Evolutionary conservation across 768 basidiomycete genomes (phyloP), one percentile per base, ranked within the genome.

Genomic region (Leccinum obscurum): DNA sequence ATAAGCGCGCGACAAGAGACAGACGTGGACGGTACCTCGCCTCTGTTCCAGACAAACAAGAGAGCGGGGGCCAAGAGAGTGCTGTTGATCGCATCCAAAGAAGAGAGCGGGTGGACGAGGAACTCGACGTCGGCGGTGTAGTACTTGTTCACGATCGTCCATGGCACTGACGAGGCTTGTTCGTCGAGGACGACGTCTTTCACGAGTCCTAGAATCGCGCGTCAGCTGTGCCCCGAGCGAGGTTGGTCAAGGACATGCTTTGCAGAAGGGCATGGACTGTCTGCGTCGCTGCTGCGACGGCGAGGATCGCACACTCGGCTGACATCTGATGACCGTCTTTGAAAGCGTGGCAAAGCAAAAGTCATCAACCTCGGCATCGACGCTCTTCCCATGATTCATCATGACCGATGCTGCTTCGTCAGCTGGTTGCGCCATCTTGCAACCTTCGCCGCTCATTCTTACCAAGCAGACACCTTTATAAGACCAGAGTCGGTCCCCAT

Each of bases 61-160:
- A 92, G 72, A 10, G 92, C 92, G 22, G 92, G 90, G 6, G 85
- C 74, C 20, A 32, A 35, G 28, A 62, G 52, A 39, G 74, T 73
- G 17, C 81, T 74, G 20, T 78, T 71, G 50, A 77, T 70, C 17
- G 78, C 73, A 32, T 71, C 72, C 60, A 83, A 77, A 11, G 79
- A 77, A 32, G 77, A 74, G 56, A 85, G 70, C 17, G 80, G 75
- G 57, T 80, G 80, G 11, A 80, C 76, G 35, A 84, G 75, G 68
- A 93, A 92, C 61, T 86, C 84, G 7, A 94, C 88, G 60, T 82
- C 78, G 2, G 92, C 92, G 14, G 83, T 83, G 75, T 93, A 94
- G 74, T 94, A 94, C 71, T 84, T 87, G 77, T 93, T 93, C 55
- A 75, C 74, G 62, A 93, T 89, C 46, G 83, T 88, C 90, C 90